Percentiles rank a stretch among this genome's conserved stretches.
Conservation (phyloP, 2,329 filamentous ascomycete genomes). For the Botrytis squamosa region DNA sequence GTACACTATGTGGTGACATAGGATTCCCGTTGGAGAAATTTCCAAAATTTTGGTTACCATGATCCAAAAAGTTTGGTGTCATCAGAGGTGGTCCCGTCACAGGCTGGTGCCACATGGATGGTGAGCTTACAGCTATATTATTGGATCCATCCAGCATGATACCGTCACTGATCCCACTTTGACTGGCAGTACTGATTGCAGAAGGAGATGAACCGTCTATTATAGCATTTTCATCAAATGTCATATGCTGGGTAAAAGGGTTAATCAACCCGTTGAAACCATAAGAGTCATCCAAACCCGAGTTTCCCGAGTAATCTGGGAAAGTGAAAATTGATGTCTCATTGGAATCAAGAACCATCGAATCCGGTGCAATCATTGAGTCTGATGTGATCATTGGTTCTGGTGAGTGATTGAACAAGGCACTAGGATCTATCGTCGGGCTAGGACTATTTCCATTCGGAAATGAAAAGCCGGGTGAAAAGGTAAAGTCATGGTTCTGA, state of each 20-base stretch:
- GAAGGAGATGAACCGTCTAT: constrained; percentile 94
- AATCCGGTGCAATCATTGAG: constrained; percentile 52
- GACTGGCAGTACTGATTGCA: constrained; percentile 91
- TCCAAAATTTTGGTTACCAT: constrained; percentile 71
- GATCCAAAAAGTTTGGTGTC: constrained; percentile 66
- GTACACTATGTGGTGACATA: constrained; percentile 57
- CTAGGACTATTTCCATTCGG: constrained; percentile 48
- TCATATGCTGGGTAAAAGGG: constrained; percentile 64
- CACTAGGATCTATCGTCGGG: constrained; percentile 71
- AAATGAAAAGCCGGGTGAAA: constrained; percentile 53
- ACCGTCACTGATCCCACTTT: constrained; percentile 79
- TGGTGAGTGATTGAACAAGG: constrained; percentile 76
- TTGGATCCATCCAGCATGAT: constrained; percentile 83
- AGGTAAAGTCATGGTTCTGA: constrained; percentile 68
- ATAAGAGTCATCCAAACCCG: constrained; percentile 72
- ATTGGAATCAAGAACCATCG: constrained; percentile 59
- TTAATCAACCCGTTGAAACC: constrained; percentile 71
- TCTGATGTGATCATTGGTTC: constrained; percentile 47
- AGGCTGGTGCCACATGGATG: constrained; percentile 67
- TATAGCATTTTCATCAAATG: constrained; percentile 74
- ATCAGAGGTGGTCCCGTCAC: constrained; percentile 69
- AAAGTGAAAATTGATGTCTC: constrained; percentile 60
- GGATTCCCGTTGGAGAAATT: constrained; percentile 72
- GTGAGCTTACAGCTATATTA: constrained; percentile 54
- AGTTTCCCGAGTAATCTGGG: constrained; percentile 56